Evolutionary conservation across 2,329 filamentous ascomycete genomes (phyloP), one percentile per base, ranked within the genome.

Genomic region (Paramyrothecium sp.): DNA sequence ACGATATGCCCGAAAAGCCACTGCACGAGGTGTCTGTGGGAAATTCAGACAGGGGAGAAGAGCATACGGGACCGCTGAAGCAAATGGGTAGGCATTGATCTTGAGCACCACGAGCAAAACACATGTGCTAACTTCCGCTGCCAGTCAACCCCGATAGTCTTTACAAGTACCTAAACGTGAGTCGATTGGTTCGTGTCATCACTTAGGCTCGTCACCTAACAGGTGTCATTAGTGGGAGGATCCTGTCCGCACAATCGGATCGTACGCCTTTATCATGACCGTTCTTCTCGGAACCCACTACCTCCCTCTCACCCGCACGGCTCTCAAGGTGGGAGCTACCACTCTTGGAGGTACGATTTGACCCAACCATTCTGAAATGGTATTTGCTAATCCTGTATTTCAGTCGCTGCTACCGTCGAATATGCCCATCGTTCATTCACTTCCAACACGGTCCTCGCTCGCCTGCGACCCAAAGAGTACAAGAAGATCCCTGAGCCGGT

Each of bases 141-240:
- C 2, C 34, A 63, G 63, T 57, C 4, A 54, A 65, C 7, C 62
- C 65, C 22, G 62, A 65, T 34, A 65, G 63, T 5, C 62, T 65
- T 0, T 65, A 65, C 58, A 65, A 61, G 34, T 65, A 65, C 56
- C 61, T 65, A 55, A 65, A 62, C 3, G 63, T 65, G 58, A 3
- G 61, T 53, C 2, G 12, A 2, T n/a, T 2, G 13, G 5, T 12
- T 61, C 2, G 56, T 23, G 26, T n/a, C 7, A 33, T 0, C 0
- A 1, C 50, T 1, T 16, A 44, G 13, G 10, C 13, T 7, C n/a
- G 13, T 44, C 38, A 12, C 5, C n/a, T 44, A 44, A 44, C 38
- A 44, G 4, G 38, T 30, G 10, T 10, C 13, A 44, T 44, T 3
- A 65, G 63, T 65, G 63, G 63, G 62, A 65, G 51, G 61, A 65